Evolutionary conservation across 169 alveolate genomes (phyloP), one percentile per base, ranked within the genome.

Genomic region (Hammondia hammondi): DNA sequence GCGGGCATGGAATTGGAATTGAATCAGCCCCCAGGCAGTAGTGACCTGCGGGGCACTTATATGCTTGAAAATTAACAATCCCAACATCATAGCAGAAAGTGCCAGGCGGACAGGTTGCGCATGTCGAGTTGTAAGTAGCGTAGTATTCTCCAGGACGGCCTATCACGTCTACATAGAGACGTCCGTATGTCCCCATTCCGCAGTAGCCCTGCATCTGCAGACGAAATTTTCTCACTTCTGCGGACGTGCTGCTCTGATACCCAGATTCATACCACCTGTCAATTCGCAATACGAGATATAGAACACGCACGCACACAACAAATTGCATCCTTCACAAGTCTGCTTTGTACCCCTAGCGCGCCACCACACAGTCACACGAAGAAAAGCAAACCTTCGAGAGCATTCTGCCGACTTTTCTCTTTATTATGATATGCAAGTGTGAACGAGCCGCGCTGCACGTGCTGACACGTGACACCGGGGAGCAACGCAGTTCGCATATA

Each of bases 161-260:
- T 32, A 6, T 32, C 43, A 37, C 52, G 52, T 73, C 52, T 10
- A 73, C 48, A 32, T 35, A 73, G 46, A n/a, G 43, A 27, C 43
- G 43, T 10, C 85, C 85, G 85, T 73, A 73, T 46, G 85, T 73
- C 52, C 85, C 85, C 85, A 73, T 73, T n/a, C 85, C 85, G 85
- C 85, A 73, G 46, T 35, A 73, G 43, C 85, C 85, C 46, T 73
- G 85, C 85, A 73, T 73, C 48, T 67, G 48, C 27, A 73, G 43
- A 73, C 48, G 52, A 46, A n/a, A 32, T 9, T 35, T n/a, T n/a
- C 10, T 24, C 39, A 35, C 85, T 32, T n/a, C 52, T 52, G 85
- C 21, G 85, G 48, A 37, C 52, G 77, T 67, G 77, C 77, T 67
- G 77, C 77, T 67, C 77, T 67, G 35, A 9, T n/a, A n/a, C 19